Evolutionary conservation across 352 stramenopile genomes (phyloP).

Genomic region (Phytophthora tubulina): DNA sequence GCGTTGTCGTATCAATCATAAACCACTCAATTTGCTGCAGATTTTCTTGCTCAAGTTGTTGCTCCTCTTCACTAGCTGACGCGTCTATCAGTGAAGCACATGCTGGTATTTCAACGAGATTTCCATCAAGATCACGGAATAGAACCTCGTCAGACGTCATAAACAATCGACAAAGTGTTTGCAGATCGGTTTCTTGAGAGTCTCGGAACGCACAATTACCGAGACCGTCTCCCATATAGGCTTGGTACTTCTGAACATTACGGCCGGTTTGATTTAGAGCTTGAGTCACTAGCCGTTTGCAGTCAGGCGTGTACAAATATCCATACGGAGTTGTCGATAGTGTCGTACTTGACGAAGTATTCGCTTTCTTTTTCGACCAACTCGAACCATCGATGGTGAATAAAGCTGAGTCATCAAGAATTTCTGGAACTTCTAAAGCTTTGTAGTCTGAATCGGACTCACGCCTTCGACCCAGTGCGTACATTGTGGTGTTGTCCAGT

Average conservation of each 20-base stretch:
- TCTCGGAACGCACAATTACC: slow-evolving; percentile 49
- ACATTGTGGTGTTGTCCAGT: slow-evolving; percentile 49
- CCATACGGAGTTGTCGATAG: slow-evolving; percentile 38
- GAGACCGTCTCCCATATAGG: slow-evolving; percentile 48
- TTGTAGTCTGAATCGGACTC: slow-evolving; percentile 27
- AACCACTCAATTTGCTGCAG: slow-evolving; percentile 49
- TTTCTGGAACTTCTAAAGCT: slow-evolving; percentile 30
- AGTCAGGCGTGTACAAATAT: slow-evolving; percentile 55
- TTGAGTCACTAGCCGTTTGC: slow-evolving; percentile 37
- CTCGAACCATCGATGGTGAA: slow-evolving; percentile 28
- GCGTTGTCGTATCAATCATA: slow-evolving; percentile 35
- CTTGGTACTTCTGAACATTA: slow-evolving; percentile 59
- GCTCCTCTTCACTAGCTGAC: slow-evolving; percentile 10
- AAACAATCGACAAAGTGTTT: slow-evolving; percentile 50
- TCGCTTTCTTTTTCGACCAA: slow-evolving; percentile 39
- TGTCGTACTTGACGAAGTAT: background rate
- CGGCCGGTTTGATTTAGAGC: slow-evolving; percentile 42
- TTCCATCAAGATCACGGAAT: slow-evolving; percentile 38
- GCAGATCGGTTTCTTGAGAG: slow-evolving; percentile 49
- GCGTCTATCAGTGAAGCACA: slow-evolving; percentile 25
- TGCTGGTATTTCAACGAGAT: slow-evolving; percentile 22
- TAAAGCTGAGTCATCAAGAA: slow-evolving; percentile 28
- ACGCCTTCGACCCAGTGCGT: slow-evolving; percentile 42
- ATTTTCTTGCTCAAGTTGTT: slow-evolving; percentile 30
- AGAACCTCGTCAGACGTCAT: slow-evolving; percentile 41